Evolutionary conservation across 306 rosid genomes (phyloP), one percentile per base, ranked within the genome.

Genomic region (Casuarina glauca): DNA sequence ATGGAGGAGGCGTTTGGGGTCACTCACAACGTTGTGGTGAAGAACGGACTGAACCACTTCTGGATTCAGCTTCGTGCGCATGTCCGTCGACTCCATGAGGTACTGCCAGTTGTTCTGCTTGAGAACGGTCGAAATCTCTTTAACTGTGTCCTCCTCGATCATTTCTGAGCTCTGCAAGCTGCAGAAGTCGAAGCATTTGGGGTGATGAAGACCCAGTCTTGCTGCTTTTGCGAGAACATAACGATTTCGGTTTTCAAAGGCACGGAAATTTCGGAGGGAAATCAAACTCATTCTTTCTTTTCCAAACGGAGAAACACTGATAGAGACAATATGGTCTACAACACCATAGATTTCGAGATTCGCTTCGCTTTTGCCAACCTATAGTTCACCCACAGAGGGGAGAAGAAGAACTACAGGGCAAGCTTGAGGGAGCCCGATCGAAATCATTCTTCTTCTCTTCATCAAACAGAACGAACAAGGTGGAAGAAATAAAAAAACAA

Each of bases 41-140:
- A 83, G 74, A 49, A 85, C 84, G 19, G 81, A 76, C 17, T 81
- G 77, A 51, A 88, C 76, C 35, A 88, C 79, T 48, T 69, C 79
- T 16, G 85, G 81, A 81, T 79, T 88, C 19, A 88, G 81, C 80
- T 80, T 80, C 74, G 36, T 68, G 58, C 69, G 72, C 12, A 74
- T 55, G 41, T 46, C 76, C 0, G 76, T 60, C 48, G 82, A 69
- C 63, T 79, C 53, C 73, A 85, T 16, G 16, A 80, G 55, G 73
- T 50, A 4, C 51, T 54, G 45, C 89, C 91, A 87, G 69, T 82
- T 76, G 11, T 12, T 74, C 36, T 74, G 80, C 38, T 46, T 64
- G 80, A 87, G 80, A 73, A 78, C 57, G 73, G 12, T 8, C 62
- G 74, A 66, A 80, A 87, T 72, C 80, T 70, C 82, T 54, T 45